phyloP scores from a whole-genome alignment of 768 basidiomycete species.

The Pleurotus pulmonarius region DNA sequence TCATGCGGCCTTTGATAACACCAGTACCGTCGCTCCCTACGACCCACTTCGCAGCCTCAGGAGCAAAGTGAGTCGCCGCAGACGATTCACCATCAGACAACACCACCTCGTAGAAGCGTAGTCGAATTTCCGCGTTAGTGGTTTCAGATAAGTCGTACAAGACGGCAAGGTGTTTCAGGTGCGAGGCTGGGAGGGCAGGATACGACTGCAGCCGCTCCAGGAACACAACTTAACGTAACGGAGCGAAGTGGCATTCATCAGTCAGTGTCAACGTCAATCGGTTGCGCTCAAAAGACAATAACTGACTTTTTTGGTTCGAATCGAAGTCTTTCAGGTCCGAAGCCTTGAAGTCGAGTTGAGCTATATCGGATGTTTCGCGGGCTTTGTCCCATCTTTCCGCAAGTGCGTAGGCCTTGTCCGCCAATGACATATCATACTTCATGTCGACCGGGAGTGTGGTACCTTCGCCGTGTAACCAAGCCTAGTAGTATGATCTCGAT shows the following conservation, averaged over 20 bases:
- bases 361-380: constrained; percentile 39
- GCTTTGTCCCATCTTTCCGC: constrained; percentile 74
- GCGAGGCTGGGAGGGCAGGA: constrained; percentile 51
- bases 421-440: constrained; percentile 72
- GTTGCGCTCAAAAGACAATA: background rate
- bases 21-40: constrained; percentile 59
- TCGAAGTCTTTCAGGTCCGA: constrained; percentile 63
- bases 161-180: constrained; percentile 57
- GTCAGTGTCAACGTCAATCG: background rate
- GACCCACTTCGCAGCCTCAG: constrained; percentile 62
- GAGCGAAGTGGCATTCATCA: constrained; percentile 1
- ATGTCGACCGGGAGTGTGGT: constrained; percentile 66
- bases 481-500: constrained; percentile 31
- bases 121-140: constrained; percentile 71
- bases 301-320: constrained; percentile 72
- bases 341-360: constrained; percentile 49
- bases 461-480: constrained; percentile 84
- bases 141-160: constrained; percentile 48
- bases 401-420: constrained; percentile 63
- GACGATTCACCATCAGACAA: constrained; percentile 41
- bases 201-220: constrained; percentile 74
- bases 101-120: constrained; percentile 75
- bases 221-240: constrained; percentile 60
- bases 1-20: constrained; percentile 76
- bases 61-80: constrained; percentile 49